These are phyloP conservation scores for Rauvolfia tetraphylla DNA, from an alignment of 257 asterid species.

Conservation along the genomic window DNA sequence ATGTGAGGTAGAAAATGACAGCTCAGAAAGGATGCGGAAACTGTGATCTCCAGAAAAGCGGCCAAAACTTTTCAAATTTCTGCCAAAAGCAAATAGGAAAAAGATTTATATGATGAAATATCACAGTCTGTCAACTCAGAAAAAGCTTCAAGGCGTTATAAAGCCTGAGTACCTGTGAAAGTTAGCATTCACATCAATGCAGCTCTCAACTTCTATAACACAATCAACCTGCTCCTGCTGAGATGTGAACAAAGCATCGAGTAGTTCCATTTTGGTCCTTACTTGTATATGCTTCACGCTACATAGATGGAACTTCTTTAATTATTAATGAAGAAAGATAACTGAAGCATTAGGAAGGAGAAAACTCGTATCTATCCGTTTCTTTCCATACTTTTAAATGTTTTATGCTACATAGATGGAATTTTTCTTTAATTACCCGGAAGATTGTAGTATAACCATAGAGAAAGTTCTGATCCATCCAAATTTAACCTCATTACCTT, in stretches of 20 bases:
- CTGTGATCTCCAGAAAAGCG: slow-evolving; percentile 68
- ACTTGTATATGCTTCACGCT: slow-evolving; percentile 88
- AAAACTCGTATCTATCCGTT: background rate
- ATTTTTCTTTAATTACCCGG: background rate
- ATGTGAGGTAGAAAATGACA: slow-evolving; percentile 30
- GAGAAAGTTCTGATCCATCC: too few relatives aligned
- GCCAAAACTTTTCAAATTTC: slow-evolving; percentile 62
- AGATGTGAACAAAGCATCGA: slow-evolving; percentile 62
- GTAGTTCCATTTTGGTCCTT: slow-evolving; percentile 56
- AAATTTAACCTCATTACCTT: too few relatives aligned
- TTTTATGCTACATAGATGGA: background rate
- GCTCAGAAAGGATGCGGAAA: slow-evolving; percentile 49
- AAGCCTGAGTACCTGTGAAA: slow-evolving; percentile 62
- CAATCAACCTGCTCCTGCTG: slow-evolving; percentile 64
- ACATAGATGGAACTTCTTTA: slow-evolving; percentile 21
- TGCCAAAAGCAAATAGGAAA: slow-evolving; percentile 24
- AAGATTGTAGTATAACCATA: too few relatives aligned
- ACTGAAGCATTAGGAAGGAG: background rate
- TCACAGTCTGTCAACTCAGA: slow-evolving; percentile 9
- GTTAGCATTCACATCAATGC: slow-evolving; percentile 64
- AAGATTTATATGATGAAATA: slow-evolving; percentile 18
- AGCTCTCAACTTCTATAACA: slow-evolving; percentile 86
- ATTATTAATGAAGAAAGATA: slow-evolving; percentile 3
- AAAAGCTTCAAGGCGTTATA: slow-evolving; percentile 4
- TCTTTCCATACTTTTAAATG: background rate